Base-by-base conservation (phyloP, 2,329 filamentous ascomycete genomes). In the Golovinomyces cichoracearum region DNA sequence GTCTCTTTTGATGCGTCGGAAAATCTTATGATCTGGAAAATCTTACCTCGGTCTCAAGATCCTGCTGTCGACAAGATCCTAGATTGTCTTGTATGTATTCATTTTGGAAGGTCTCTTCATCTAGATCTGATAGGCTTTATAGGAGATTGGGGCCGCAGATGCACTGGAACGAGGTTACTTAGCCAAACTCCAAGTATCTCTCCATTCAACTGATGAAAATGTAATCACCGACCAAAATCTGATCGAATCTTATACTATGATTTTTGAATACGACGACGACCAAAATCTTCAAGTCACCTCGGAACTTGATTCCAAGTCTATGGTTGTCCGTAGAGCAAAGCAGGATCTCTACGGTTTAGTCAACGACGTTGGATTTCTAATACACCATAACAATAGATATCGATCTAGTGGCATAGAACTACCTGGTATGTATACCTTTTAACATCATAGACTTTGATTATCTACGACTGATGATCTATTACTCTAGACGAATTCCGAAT, bases 231-330 rank as follows among this genome's bases (percentile, higher is more conserved):
- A 50, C 10, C 45, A 41, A 21, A 53, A 55, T 25, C 49, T 55
- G 4, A 50, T 57, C 17, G 57, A 58, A 45, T 53, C 56, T 13
- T 56, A 57, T 45, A 55, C 49, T 9, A 51, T 57, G 25, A 41
- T 41, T 5, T 56, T 58, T 26, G 44, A 49, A 13, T 57, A 58
- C 35, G 49, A 50, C 15, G 33, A 53, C 13, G 52, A 35, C 17
- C 15, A 50, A 21, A 15, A 42, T 23, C 26, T 49, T 23, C 35
- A 19, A 33, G n/a, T 49, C n/a, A 45, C 40, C 27, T 45, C 48
- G 10, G 31, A 49, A 35, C 22, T 49, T 27, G 21, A 49, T 19
- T 17, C 26, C 4, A 45, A 45, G 27, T 45, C 40, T 19, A 17
- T 49, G n/a, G 48, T 46, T 41, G 22, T 47, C 4, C 44, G 25